These are phyloP conservation scores for Annulohypoxylon moriforme DNA, from an alignment of 495 filamentous ascomycete genomes.

Conservation along the genomic window DNA sequence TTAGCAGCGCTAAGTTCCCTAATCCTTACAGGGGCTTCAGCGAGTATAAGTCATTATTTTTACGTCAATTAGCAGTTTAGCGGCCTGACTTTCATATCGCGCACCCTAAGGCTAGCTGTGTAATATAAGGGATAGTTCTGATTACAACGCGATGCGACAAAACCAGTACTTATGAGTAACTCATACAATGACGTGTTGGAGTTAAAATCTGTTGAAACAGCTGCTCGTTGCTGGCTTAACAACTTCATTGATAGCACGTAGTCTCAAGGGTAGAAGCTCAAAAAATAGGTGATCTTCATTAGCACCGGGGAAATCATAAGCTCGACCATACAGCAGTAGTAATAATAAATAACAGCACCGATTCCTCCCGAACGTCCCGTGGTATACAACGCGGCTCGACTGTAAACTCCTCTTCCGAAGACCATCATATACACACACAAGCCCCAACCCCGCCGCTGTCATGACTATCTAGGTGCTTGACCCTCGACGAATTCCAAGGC, in stretches of 20 bases:
- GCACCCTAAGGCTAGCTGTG: too few relatives aligned
- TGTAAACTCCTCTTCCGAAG: slow-evolving; percentile 25
- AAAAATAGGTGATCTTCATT: slow-evolving; percentile 18
- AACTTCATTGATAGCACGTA: neutral
- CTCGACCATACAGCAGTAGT: slow-evolving; percentile 14
- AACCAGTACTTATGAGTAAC: too few relatives aligned
- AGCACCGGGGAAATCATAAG: slow-evolving; percentile 22
- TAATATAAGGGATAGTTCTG: too few relatives aligned
- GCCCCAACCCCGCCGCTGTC: neutral
- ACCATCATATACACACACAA: slow-evolving; percentile 26
- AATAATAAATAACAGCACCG: neutral
- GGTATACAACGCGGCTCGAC: slow-evolving; percentile 34
- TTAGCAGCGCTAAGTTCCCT: too few relatives aligned
- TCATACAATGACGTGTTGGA: neutral
- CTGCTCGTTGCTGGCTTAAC: too few relatives aligned
- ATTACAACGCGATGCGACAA: too few relatives aligned
- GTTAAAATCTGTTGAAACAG: neutral
- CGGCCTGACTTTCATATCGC: too few relatives aligned
- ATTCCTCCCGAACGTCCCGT: slow-evolving; percentile 12
- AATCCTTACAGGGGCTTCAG: too few relatives aligned
- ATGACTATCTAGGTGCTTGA: slow-evolving; percentile 51
- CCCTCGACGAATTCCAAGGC: slow-evolving; percentile 95
- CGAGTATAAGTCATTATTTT: too few relatives aligned
- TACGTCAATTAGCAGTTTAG: too few relatives aligned
- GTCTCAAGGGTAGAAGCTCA: neutral